Evolutionary conservation across 768 basidiomycete species (phyloP), one percentile per base, ranked within the genome.

Genomic region (Clitopilus passeckerianus): DNA sequence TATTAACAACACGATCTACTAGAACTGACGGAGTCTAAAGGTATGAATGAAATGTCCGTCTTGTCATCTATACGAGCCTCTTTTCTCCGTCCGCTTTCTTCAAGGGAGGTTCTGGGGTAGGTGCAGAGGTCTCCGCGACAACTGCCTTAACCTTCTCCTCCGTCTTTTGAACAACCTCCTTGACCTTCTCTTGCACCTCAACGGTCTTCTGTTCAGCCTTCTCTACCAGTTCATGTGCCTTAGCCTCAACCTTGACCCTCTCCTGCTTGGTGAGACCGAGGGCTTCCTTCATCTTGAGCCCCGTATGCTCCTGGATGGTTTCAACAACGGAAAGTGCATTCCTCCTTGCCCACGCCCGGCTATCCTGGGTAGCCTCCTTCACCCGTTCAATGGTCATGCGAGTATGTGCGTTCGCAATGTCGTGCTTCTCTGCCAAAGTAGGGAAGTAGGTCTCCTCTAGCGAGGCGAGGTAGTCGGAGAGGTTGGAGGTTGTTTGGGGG

Each of bases 381-480:
- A 84, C 66, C 64, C 80, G 77, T 55, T 80, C 79, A 81, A 83
- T 81, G 6, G 82, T 73, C 83, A 87, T 89, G 18, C 66, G 63
- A 5, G 79, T 76, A 66, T 89, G 87, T 6, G 84, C 81, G 20
- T 84, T 79, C 16, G 85, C 83, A 50, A 86, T 78, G 22, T 76
- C 82, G 67, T 93, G 89, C 61, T 85, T 83, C 64, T 86, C 75
- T 1, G 91, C 86, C 7, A 93, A 60, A 0, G 74, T 71, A 0
- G 95, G 95, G 65, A 86, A 75, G 69, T 93, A 85, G 1, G 70
- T 70, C 20, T 86, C 84, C 72, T 97, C 95, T 53, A 95, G 76
- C 12, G 79, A 77, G 34, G 82, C 81, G 52, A 86, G 70, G 76
- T 91, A 93, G 1, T 65, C 69, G 10, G 81, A 77, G 64, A 95